phyloP scores from a whole-genome alignment of 768 basidiomycete species.

The Collybia sp. region DNA sequence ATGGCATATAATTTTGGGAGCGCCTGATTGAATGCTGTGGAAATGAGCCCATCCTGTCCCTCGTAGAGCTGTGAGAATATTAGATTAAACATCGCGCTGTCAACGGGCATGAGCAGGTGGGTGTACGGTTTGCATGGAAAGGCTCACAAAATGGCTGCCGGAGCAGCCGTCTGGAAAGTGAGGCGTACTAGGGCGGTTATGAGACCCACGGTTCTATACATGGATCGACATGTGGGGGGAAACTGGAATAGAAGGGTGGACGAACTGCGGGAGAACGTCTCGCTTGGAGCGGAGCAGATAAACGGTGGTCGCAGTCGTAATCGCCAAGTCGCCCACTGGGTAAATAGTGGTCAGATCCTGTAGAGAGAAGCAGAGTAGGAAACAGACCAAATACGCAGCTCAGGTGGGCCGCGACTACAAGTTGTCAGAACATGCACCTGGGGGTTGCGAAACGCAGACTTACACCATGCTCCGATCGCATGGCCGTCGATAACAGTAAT shows the following conservation, averaged over 20 bases:
- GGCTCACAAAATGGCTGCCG: no score
- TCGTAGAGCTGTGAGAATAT: no score
- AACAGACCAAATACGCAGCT: constrained; percentile 19
- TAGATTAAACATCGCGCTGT: no score
- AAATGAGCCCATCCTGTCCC: no score
- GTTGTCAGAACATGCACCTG: background rate
- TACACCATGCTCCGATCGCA: constrained; percentile 23
- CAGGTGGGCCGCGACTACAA: constrained; percentile 21
- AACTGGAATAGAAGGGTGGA: background rate
- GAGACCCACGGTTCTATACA: constrained; percentile 18
- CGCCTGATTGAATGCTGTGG: no score
- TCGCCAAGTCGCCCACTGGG: constrained; percentile 22
- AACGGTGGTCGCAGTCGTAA: constrained; percentile 20
- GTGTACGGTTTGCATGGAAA: no score
- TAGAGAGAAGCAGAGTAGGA: background rate
- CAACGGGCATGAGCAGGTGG: no score
- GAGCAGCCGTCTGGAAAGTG: constrained; percentile 12
- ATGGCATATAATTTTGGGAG: no score
- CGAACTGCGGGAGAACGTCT: constrained; percentile 23
- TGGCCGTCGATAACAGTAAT: constrained; percentile 10
- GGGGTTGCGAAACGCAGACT: constrained; percentile 4
- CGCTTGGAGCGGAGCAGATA: constrained; percentile 22
- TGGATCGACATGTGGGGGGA: background rate
- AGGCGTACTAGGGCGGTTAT: constrained; percentile 23
- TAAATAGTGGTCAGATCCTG: background rate